phyloP scores from a whole-genome alignment of 805 yeast genomes.

The Isabelozyma gotoi region DNA sequence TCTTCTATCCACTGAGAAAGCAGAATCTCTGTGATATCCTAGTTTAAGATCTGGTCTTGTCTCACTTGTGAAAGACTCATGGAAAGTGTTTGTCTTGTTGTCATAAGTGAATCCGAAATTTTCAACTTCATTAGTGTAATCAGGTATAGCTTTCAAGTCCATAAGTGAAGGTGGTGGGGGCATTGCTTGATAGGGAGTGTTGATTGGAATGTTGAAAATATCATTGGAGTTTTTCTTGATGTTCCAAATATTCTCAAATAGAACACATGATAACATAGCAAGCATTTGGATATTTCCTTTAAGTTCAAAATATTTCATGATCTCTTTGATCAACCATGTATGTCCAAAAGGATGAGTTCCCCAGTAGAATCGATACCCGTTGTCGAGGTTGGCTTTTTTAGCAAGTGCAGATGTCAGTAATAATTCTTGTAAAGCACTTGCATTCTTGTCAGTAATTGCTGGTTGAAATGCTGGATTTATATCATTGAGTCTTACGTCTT shows the following conservation, averaged over 20 bases:
- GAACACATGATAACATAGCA: constrained; percentile 80
- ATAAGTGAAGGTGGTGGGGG: constrained; percentile 29
- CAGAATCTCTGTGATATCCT: not conserved
- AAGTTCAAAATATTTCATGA: constrained; percentile 63
- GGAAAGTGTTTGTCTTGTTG: not conserved
- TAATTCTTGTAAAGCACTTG: constrained; percentile 8
- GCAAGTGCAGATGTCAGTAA: constrained; percentile 7
- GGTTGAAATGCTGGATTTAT: constrained; percentile 9
- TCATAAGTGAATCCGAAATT: not conserved
- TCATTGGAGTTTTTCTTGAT: constrained; percentile 15
- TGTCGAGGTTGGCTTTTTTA: constrained; percentile 1
- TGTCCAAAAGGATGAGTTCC: constrained; percentile 79
- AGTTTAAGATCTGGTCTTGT: not conserved
- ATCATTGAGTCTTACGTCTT: constrained; percentile 32
- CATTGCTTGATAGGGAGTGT: constrained; percentile 43
- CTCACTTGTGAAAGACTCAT: not conserved
- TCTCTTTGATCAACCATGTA: constrained; percentile 58
- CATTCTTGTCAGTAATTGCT: constrained; percentile 3
- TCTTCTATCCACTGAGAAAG: not conserved
- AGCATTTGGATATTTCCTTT: constrained; percentile 80
- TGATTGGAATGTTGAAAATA: constrained; percentile 39
- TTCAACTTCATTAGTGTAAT: not conserved
- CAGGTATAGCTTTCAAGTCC: constrained; percentile 11
- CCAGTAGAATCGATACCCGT: constrained; percentile 56
- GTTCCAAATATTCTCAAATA: constrained; percentile 44